Conservation (phyloP, 2,329 filamentous ascomycete genomes). For the Botryotinia narcissicola region DNA sequence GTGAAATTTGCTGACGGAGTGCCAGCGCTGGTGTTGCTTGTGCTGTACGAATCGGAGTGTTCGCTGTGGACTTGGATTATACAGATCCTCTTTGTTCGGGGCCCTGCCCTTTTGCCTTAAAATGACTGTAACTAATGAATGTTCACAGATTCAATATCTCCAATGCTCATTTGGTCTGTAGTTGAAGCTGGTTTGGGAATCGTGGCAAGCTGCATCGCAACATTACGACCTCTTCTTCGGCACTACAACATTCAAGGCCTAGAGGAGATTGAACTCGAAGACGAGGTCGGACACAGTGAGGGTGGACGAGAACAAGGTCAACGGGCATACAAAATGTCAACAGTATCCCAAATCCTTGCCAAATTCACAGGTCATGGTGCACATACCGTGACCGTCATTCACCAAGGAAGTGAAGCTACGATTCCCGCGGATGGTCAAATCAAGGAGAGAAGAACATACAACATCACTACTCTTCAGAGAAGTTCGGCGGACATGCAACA, state of each 20-base stretch:
- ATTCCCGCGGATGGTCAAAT: not conserved
- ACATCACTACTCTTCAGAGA: constrained; percentile 5
- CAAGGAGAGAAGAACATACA: constrained; percentile 8
- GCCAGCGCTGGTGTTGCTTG: constrained; percentile 9
- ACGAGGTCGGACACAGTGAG: not conserved
- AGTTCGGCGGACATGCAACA: constrained; percentile 13
- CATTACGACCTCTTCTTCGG: constrained; percentile 16
- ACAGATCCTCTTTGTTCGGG: constrained; percentile 13
- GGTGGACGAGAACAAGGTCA: not conserved
- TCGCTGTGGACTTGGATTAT: constrained; percentile 15
- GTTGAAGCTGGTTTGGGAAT: constrained; percentile 18
- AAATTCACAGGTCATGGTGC: constrained; percentile 14
- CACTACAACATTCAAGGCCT: constrained; percentile 13
- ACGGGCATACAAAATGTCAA: constrained; percentile 13
- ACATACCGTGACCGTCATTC: constrained; percentile 15
- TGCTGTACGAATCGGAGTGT: constrained; percentile 9
- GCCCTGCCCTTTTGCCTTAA: not conserved
- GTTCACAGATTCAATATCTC: constrained; percentile 13
- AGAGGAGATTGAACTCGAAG: not conserved
- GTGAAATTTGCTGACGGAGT: not conserved
- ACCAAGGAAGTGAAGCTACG: constrained; percentile 11
- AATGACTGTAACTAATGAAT: not conserved
- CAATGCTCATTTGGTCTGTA: constrained; percentile 18
- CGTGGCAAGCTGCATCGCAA: constrained; percentile 15
- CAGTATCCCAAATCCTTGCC: constrained; percentile 14